phyloP scores from a whole-genome alignment of 805 yeast species.

The Metschnikowia cerradonensis region DNA sequence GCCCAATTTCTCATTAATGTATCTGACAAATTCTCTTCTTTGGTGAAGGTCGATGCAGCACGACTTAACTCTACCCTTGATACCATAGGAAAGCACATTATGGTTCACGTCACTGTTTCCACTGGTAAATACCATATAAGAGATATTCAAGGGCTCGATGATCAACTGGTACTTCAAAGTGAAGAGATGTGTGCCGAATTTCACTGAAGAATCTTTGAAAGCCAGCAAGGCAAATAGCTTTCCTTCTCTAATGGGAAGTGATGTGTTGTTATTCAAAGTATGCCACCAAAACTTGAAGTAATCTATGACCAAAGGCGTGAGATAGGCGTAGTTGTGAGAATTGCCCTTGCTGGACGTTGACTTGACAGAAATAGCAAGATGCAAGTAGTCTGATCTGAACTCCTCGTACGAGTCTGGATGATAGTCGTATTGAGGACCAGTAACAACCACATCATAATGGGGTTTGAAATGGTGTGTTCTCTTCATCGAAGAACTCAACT shows the following conservation, averaged over 20 bases:
- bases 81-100: constrained; percentile 34
- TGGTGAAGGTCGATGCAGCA: constrained; percentile 41
- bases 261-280: constrained; percentile 26
- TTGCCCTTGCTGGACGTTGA: constrained; percentile 30
- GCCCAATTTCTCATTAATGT: constrained; percentile 35
- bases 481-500: constrained; percentile 35
- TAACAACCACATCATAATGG: constrained; percentile 61
- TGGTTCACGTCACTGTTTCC: constrained; percentile 20
- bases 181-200: constrained; percentile 37
- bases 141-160: constrained; percentile 36
- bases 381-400: constrained; percentile 79
- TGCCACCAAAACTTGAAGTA: constrained; percentile 45
- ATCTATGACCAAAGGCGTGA: constrained; percentile 36
- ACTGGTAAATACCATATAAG: constrained; percentile 34
- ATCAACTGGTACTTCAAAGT: constrained; percentile 40
- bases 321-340: constrained; percentile 32
- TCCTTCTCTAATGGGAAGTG: constrained; percentile 37
- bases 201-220: constrained; percentile 25
- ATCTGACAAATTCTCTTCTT: constrained; percentile 32
- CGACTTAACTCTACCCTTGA: constrained; percentile 32
- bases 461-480: constrained; percentile 50
- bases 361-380: constrained; percentile 41
- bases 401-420: constrained; percentile 78
- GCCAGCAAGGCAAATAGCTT: constrained; percentile 22
- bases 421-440: constrained; percentile 50